Conservation (phyloP, 352 stramenopile species). For the Phytophthora pinifolia region DNA sequence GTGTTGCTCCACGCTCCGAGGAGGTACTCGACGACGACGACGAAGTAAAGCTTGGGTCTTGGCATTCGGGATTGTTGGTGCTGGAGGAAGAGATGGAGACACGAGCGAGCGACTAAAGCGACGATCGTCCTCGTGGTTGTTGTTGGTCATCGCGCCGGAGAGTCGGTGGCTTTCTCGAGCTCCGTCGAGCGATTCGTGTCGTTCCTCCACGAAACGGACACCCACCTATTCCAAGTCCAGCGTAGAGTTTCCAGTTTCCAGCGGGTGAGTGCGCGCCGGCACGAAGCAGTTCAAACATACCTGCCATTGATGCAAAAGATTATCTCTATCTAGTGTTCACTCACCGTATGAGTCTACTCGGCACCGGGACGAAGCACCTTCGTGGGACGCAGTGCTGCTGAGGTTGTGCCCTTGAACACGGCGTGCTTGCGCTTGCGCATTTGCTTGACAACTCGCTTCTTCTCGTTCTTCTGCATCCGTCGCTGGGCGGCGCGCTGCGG, state of each 20-base stretch:
- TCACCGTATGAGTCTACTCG: conserved; percentile 32
- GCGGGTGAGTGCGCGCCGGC: conserved; percentile 7
- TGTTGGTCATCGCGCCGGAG: conserved; percentile 27
- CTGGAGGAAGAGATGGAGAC: conserved; percentile 11
- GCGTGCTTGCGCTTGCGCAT: conserved; percentile 88
- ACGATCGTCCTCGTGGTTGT: conserved; percentile 31
- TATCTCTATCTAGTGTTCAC: conserved; percentile 33
- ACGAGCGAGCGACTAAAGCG: conserved; percentile 11
- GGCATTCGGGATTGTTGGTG: conserved; percentile 7
- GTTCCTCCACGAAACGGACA: conserved; percentile 22
- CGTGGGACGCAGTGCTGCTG: conserved; percentile 49
- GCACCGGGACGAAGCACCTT: conserved; percentile 69
- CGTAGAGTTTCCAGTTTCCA: not conserved
- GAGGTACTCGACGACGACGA: conserved; percentile 20
- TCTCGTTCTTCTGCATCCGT: conserved; percentile 87
- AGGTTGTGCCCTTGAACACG: conserved; percentile 79
- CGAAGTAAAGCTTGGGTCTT: conserved; percentile 21
- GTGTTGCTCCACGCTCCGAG: conserved; percentile 27
- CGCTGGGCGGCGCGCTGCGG: conserved; percentile 70
- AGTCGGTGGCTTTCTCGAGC: too few species aligned
- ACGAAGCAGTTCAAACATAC: conserved; percentile 21
- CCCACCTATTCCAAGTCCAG: conserved; percentile 1
- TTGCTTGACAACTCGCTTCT: conserved; percentile 81
- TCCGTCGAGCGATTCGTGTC: too few species aligned
- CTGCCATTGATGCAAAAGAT: conserved; percentile 23